Conservation (phyloP, 805 yeast species). For the Cephaloascus fragrans region DNA sequence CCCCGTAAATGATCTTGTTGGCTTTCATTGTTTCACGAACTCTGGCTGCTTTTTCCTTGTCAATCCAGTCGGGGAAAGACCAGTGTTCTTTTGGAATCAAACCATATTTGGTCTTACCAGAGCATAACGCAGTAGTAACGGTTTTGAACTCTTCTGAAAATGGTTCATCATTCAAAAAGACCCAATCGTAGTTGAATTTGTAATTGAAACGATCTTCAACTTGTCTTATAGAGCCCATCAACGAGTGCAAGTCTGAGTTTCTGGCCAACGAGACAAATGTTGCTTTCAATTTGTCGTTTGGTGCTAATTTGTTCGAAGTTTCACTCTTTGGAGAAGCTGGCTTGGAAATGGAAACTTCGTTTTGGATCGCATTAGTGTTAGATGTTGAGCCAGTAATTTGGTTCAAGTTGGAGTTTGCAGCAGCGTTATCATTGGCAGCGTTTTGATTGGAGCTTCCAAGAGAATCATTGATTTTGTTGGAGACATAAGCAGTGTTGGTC, state of each 20-base stretch:
- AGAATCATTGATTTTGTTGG: not conserved
- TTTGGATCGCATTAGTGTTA: no score
- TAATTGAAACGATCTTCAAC: constrained; percentile 86
- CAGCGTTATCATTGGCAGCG: not conserved
- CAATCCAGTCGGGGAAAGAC: constrained; percentile 82
- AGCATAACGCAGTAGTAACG: constrained; percentile 54
- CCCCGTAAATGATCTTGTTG: constrained; percentile 29
- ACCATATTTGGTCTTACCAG: constrained; percentile 76
- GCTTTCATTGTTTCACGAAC: constrained; percentile 25
- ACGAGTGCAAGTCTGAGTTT: constrained; percentile 56
- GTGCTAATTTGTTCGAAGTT: no score
- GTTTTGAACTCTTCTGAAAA: constrained; percentile 75
- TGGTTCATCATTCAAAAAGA: constrained; percentile 80
- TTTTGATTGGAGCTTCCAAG: not conserved
- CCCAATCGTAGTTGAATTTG: constrained; percentile 86
- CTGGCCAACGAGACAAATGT: constrained; percentile 77
- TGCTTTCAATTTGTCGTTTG: constrained; percentile 50
- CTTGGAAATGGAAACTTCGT: constrained; percentile 2
- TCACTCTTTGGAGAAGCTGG: constrained; percentile 3
- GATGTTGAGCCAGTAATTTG: no score
- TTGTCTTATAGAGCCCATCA: constrained; percentile 58
- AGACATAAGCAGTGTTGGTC: constrained; percentile 13
- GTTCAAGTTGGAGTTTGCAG: no score
- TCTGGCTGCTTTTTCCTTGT: constrained; percentile 43
- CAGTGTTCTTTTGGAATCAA: constrained; percentile 76